phyloP scores from a whole-genome alignment of 2,329 filamentous ascomycete species.

The Penicillium sp. region DNA sequence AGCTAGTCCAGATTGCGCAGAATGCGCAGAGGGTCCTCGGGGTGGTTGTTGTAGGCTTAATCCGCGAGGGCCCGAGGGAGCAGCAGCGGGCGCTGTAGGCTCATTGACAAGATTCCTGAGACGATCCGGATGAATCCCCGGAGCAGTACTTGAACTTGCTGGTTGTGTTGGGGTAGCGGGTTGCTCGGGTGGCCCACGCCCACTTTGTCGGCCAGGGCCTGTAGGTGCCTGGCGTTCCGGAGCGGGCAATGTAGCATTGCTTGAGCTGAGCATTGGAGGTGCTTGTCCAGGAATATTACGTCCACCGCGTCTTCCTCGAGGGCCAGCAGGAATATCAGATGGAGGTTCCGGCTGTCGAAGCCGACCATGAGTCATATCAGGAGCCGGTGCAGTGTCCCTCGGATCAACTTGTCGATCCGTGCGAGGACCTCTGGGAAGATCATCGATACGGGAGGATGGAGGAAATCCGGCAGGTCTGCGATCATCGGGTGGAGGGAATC shows the following conservation, averaged over 20 bases:
- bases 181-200: constrained; percentile 36
- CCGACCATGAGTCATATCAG: constrained; percentile 49
- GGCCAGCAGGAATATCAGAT: constrained; percentile 54
- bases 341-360: constrained; percentile 40
- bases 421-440: constrained; percentile 55
- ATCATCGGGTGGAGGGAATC: constrained; percentile 35
- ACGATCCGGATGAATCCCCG: constrained; percentile 56
- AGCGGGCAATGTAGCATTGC: constrained; percentile 22
- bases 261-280: constrained; percentile 16
- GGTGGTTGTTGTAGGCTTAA: constrained; percentile 27
- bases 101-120: constrained; percentile 45
- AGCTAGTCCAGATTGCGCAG: constrained; percentile 38
- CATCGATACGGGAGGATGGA: constrained; percentile 39
- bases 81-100: background rate
- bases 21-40: constrained; percentile 34
- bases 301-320: constrained; percentile 40
- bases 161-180: constrained; percentile 32
- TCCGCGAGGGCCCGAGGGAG: constrained; percentile 6
- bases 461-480: constrained; percentile 31
- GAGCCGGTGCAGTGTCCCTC: constrained; percentile 38
- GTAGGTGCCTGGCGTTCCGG: constrained; percentile 45
- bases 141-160: constrained; percentile 35
- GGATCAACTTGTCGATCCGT: constrained; percentile 40
- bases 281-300: constrained; percentile 33
- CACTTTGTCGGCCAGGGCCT: constrained; percentile 41